phyloP scores from a whole-genome alignment of 2,329 filamentous ascomycete species.

The Fusarium sp. region DNA sequence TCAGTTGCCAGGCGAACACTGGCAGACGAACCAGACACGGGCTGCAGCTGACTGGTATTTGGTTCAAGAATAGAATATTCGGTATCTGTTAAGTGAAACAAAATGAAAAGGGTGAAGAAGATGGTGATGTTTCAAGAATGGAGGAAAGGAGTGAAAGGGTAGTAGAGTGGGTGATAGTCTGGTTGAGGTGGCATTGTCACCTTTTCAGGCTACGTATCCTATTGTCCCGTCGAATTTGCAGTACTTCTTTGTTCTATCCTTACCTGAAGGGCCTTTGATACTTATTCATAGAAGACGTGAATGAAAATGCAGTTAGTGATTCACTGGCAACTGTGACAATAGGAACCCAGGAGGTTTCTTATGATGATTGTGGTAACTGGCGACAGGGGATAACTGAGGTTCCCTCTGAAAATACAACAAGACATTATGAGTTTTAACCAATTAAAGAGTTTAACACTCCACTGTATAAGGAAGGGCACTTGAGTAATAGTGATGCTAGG shows the following conservation, averaged over 20 bases:
- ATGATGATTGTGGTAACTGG: not conserved
- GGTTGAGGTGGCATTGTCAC: slow-evolving; percentile 4
- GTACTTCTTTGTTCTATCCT: not conserved
- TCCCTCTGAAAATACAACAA: no score
- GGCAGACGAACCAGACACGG: slow-evolving; percentile 8
- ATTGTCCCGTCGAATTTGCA: not conserved
- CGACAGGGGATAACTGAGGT: not conserved
- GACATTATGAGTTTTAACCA: no score
- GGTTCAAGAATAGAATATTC: not conserved
- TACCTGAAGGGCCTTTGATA: not conserved
- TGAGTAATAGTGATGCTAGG: no score
- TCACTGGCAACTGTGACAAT: slow-evolving; percentile 3
- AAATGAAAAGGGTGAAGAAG: not conserved
- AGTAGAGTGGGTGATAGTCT: not conserved
- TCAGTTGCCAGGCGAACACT: slow-evolving; percentile 24
- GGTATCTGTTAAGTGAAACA: not conserved
- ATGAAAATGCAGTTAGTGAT: slow-evolving; percentile 3
- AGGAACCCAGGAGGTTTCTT: not conserved
- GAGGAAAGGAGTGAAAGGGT: not conserved
- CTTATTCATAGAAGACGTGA: not conserved
- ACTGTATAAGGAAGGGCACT: no score
- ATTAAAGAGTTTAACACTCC: no score
- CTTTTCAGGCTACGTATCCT: not conserved
- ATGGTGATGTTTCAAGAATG: not conserved
- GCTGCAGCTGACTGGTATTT: not conserved